phyloP scores from a whole-genome alignment of 83 land plant genomes.

The Thuja plicata region DNA sequence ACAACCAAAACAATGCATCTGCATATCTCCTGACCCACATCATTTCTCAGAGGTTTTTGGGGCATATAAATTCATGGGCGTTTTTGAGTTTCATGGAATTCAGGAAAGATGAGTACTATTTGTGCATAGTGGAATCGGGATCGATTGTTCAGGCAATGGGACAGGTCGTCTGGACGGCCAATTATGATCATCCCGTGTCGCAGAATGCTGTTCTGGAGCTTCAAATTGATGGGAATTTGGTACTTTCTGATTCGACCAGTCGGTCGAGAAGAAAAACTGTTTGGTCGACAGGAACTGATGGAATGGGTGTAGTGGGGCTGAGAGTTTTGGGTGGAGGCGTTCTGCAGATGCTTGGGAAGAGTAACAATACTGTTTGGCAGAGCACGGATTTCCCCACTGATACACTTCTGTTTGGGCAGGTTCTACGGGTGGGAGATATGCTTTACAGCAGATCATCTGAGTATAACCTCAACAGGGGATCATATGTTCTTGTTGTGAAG shows the following conservation, averaged over 20 bases:
- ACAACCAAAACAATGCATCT: neutral
- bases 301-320: neutral
- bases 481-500: neutral
- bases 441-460: neutral
- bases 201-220: neutral
- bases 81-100: neutral
- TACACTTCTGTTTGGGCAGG: constrained; percentile 5
- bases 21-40: neutral
- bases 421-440: neutral
- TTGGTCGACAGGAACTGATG: neutral
- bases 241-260: neutral
- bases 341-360: neutral
- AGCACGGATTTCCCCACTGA: neutral
- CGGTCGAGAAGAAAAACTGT: neutral
- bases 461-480: neutral
- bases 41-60: neutral
- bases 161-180: neutral
- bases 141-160: neutral
- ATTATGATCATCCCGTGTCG: neutral
- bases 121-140: neutral
- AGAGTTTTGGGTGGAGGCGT: neutral
- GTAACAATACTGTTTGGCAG: neutral
- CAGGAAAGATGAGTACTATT: neutral
- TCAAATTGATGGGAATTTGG: neutral
- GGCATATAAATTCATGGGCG: neutral